phyloP scores from a whole-genome alignment of 208 protist species.

The Trichomonas vaginalis region DNA sequence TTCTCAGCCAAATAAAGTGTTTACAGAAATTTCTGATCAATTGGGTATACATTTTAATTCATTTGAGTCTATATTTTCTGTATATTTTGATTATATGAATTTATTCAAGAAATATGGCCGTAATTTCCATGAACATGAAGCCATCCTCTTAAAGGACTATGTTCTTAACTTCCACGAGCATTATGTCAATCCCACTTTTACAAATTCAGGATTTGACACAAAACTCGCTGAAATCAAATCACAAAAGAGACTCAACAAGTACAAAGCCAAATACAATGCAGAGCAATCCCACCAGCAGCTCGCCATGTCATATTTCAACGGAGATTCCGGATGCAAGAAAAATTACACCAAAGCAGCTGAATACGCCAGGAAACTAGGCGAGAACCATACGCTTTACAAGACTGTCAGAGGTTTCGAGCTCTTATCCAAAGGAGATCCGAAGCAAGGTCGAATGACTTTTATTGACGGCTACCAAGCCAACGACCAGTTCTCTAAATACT shows the following conservation, averaged over 20 bases:
- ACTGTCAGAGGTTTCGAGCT: neutral
- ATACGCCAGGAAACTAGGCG: neutral
- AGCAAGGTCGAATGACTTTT: too few species aligned
- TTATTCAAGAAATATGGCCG: too few species aligned
- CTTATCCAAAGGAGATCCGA: neutral
- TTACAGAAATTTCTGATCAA: neutral
- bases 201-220: too few species aligned
- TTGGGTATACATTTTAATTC: neutral
- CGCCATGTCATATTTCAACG: neutral
- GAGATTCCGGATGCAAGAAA: neutral
- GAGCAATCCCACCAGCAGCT: neutral
- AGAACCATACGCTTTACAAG: neutral
- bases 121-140: too few species aligned
- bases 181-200: too few species aligned
- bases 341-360: neutral
- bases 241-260: neutral
- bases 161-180: too few species aligned
- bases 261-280: neutral
- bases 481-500: too few species aligned
- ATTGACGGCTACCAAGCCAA: too few species aligned
- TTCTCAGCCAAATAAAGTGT: neutral
- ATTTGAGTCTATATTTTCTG: neutral
- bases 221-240: too few species aligned
- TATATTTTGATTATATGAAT: neutral
- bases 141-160: too few species aligned